Evolutionary conservation across 78 protist species (phyloP).

Genomic region (Dictyostelium firmibasis): DNA sequence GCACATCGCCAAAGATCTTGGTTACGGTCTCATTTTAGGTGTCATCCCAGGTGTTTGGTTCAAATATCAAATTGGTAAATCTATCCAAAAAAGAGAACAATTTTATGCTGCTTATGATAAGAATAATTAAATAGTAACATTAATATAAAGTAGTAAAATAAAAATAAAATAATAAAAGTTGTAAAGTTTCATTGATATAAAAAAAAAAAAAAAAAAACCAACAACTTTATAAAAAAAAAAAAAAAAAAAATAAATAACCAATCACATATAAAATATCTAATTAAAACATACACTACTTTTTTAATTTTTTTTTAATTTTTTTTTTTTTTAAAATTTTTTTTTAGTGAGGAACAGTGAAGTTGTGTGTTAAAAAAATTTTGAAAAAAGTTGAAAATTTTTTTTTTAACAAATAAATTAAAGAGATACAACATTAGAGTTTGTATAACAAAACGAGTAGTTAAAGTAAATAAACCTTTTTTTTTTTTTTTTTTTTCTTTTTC

Average conservation of each 20-base stretch:
- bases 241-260: no score
- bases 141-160: neutral
- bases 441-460: no score
- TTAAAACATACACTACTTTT: neutral
- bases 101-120: constrained; percentile 33
- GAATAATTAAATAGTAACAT: neutral
- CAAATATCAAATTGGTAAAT: neutral
- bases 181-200: neutral
- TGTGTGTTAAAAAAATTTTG: no score
- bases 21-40: constrained; percentile 56
- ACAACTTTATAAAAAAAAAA: neutral
- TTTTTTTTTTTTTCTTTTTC: no score
- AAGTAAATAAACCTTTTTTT: neutral
- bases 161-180: neutral
- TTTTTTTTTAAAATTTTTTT: no score
- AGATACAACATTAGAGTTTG: no score
- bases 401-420: no score
- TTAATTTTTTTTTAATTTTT: no score
- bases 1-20: constrained; percentile 31
- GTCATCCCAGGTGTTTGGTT: constrained; percentile 48
- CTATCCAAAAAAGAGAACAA: constrained; percentile 14
- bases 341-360: no score
- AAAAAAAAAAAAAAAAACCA: neutral
- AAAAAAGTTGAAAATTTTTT: no score
- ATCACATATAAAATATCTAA: no score